Evolutionary conservation across 352 stramenopile genomes (phyloP).

Genomic region (Thraustochytrium sp.): DNA sequence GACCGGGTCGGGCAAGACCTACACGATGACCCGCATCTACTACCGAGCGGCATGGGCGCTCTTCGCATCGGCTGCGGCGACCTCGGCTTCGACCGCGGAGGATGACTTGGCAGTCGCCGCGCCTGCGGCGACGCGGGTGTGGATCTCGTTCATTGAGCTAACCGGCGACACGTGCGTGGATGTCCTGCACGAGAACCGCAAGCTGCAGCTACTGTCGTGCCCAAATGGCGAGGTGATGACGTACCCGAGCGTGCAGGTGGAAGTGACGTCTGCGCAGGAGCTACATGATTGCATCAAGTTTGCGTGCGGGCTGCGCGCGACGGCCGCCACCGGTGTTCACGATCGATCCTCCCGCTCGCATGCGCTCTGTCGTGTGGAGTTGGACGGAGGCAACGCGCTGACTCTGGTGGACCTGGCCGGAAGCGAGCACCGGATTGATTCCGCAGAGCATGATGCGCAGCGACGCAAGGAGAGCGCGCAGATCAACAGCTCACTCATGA

Average conservation of each 20-base stretch:
- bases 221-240: conserved; percentile 34
- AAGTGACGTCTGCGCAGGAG: conserved; percentile 57
- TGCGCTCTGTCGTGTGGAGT: conserved; percentile 74
- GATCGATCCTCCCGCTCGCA: conserved; percentile 77
- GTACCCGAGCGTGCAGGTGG: conserved; percentile 10
- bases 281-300: conserved; percentile 37
- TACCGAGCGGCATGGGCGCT: neutral
- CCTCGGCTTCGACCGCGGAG: neutral
- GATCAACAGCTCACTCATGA: conserved; percentile 73
- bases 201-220: conserved; percentile 15
- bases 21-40: conserved; percentile 33
- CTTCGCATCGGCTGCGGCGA: neutral
- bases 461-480: conserved; percentile 66
- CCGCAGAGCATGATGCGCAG: conserved; percentile 66
- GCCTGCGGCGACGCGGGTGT: neutral
- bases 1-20: conserved; percentile 21
- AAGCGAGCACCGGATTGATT: conserved; percentile 69
- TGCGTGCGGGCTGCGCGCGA: conserved; percentile 60
- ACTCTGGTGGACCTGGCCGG: conserved; percentile 76
- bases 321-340: conserved; percentile 75
- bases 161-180: conserved; percentile 4
- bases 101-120: neutral
- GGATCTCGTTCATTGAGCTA: conserved; percentile 21
- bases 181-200: conserved; percentile 8
- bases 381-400: conserved; percentile 55